Base-by-base conservation (phyloP, 2,329 filamentous ascomycete genomes). In the Aspergillus tanneri region DNA sequence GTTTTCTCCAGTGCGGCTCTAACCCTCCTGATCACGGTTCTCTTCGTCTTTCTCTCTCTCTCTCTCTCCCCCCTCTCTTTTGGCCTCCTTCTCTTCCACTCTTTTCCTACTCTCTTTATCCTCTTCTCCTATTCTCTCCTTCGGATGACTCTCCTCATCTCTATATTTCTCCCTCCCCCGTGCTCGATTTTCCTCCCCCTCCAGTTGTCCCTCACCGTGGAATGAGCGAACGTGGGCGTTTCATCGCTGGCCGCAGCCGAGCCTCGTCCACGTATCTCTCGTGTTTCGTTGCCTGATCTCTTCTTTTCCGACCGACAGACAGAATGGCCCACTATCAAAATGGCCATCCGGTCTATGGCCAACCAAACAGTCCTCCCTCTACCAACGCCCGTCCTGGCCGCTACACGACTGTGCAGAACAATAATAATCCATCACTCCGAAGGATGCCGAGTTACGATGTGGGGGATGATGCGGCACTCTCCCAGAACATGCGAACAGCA, bases 371-470 rank as follows among this genome's bases (percentile, higher is more conserved):
- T 52, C 61, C 66, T 28, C 56, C 60, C 25, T 54, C 57, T 14
- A 24, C 59, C 45, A 60, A 67, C 30, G 40, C 56, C 9, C 66
- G 69, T 50, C 56, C 59, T 14, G 47, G 57, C 43, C 66, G 63
- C 46, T 73, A 77, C 69, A 66, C 35, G 73, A 71, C 50, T 68
- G 69, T 54, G 62, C 70, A 41, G 34, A 73, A 72, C 48, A 67
- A 70, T 54, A 63, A 71, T 42, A 69, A 62, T 45, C 67, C 70
- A 41, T 66, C 67, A 49, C 66, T 75, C 53, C 72, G 72, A 50
- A 78, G 87, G 56, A 79, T 82, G 55, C 79, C 82, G 40, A 92
- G 86, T 73, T 90, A 88, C 73, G 85, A 90, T 67, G 82, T 79
- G 57, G 87, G 86, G 55, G 88, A 93, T 67, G 87, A 92, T 66